Evolutionary conservation across 1,139 yeast genomes (phyloP).

Genomic region (Suhomyces wounanorum): DNA sequence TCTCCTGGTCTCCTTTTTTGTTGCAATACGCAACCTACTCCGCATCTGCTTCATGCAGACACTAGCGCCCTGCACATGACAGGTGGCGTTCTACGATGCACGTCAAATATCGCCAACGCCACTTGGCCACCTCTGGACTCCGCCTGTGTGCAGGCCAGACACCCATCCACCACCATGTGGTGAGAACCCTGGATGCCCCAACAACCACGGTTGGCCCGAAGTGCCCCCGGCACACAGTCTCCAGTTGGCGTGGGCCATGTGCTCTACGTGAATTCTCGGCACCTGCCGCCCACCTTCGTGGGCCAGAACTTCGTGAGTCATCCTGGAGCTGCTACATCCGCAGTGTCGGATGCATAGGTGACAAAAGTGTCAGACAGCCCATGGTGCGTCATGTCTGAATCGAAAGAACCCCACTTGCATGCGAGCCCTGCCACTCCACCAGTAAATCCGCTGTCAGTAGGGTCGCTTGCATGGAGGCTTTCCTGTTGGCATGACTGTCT

Average conservation of each 20-base stretch:
- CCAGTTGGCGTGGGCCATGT: too few species aligned
- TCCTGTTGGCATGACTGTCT: neutral
- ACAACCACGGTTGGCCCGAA: too few species aligned
- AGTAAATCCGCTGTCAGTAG: neutral
- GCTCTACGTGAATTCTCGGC: too few species aligned
- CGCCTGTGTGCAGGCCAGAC: too few species aligned
- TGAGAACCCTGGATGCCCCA: too few species aligned
- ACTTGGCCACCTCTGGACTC: too few species aligned
- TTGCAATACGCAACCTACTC: neutral
- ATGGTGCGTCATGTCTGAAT: neutral
- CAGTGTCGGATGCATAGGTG: neutral
- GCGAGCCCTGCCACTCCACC: neutral
- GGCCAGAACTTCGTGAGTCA: neutral
- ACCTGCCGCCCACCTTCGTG: too few species aligned
- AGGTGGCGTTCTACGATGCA: neutral
- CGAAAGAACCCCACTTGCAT: neutral
- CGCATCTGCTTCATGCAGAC: neutral
- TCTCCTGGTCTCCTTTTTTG: too few species aligned
- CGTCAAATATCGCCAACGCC: neutral
- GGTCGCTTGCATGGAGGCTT: too few species aligned
- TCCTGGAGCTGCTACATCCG: neutral
- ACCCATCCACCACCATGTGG: too few species aligned
- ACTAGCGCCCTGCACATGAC: neutral
- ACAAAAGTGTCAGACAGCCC: neutral
- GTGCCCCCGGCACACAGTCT: too few species aligned